Evolutionary conservation across 2,329 filamentous ascomycete species (phyloP).

Genomic region (Colletotrichum plurivorum): DNA sequence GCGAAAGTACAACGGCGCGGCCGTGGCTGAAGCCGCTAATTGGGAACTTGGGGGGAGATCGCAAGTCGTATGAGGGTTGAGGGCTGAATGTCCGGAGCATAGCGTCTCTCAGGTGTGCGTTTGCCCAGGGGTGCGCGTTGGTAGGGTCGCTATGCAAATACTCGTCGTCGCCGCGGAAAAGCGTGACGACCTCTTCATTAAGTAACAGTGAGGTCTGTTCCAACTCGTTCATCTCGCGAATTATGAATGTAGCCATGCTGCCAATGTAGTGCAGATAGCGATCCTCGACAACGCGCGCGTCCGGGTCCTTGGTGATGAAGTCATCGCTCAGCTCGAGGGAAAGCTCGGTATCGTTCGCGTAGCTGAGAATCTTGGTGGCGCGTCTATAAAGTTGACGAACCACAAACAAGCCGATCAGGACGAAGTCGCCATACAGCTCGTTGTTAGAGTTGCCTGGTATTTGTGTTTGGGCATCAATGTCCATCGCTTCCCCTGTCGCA

Average conservation of each 20-base stretch:
- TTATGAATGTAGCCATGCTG: constrained; percentile 52
- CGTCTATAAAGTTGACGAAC: constrained; percentile 58
- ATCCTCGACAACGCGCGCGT: constrained; percentile 46
- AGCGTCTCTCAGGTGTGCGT: constrained; percentile 29
- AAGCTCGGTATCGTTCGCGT: constrained; percentile 40
- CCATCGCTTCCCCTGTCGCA: constrained; percentile 11
- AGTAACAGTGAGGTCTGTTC: constrained; percentile 52
- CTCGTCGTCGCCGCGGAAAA: constrained; percentile 51
- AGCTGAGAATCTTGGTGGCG: constrained; percentile 49
- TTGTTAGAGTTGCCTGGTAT: constrained; percentile 28
- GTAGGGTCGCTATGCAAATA: constrained; percentile 18
- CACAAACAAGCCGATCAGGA: constrained; percentile 56
- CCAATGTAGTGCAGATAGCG: constrained; percentile 55
- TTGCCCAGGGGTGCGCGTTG: constrained; percentile 27
- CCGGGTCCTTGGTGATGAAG: constrained; percentile 44
- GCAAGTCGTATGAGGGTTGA: constrained; percentile 28
- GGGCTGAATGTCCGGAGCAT: constrained; percentile 34
- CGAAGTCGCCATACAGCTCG: constrained; percentile 53
- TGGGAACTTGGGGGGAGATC: constrained; percentile 37
- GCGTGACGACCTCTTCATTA: constrained; percentile 51
- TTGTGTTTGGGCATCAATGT: constrained; percentile 21
- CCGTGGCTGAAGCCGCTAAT: constrained; percentile 38
- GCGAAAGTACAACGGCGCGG: constrained; percentile 48
- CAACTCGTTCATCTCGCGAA: constrained; percentile 54
- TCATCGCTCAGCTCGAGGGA: constrained; percentile 51